Evolutionary conservation across 2,329 filamentous ascomycete species (phyloP).

Genomic region (Pseudomassariella vexata): DNA sequence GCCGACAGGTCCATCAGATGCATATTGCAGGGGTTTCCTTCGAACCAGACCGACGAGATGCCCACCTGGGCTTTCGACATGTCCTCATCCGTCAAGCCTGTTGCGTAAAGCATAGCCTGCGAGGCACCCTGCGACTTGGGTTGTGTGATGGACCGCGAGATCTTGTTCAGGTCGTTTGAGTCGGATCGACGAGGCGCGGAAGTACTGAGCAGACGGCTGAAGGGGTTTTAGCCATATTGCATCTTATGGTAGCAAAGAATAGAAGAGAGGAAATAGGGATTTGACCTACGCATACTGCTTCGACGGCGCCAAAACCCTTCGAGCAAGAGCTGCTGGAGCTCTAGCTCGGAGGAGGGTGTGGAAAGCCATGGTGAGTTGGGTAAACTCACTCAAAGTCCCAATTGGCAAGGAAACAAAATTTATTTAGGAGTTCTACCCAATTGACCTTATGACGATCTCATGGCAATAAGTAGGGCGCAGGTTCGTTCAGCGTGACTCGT

Average conservation of each 20-base stretch:
- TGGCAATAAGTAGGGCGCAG: neutral
- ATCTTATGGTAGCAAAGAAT: neutral
- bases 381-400: neutral
- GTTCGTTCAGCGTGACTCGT: neutral
- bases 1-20: slow-evolving; percentile 87
- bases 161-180: slow-evolving; percentile 66
- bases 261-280: neutral
- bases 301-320: slow-evolving; percentile 15
- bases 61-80: slow-evolving; percentile 97
- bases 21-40: slow-evolving; percentile 99
- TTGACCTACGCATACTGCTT: slow-evolving; percentile 21
- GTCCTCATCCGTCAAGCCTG: slow-evolving; percentile 77
- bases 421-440: no score
- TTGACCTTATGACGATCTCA: slow-evolving; percentile 1
- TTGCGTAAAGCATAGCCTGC: slow-evolving; percentile 98
- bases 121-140: slow-evolving; percentile 97
- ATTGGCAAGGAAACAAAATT: neutral
- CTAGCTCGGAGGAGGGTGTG: slow-evolving; percentile 23
- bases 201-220: slow-evolving; percentile 44
- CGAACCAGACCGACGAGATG: slow-evolving; percentile 97
- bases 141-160: slow-evolving; percentile 83
- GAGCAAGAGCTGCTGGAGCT: slow-evolving; percentile 21
- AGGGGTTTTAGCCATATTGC: neutral
- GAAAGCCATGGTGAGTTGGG: slow-evolving; percentile 19
- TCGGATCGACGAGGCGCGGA: slow-evolving; percentile 48